A percentile compares a stretch with the other conserved stretches of the same genome.
Conservation (phyloP, 352 stramenopile genomes). For the Globisporangium iwayamae region DNA sequence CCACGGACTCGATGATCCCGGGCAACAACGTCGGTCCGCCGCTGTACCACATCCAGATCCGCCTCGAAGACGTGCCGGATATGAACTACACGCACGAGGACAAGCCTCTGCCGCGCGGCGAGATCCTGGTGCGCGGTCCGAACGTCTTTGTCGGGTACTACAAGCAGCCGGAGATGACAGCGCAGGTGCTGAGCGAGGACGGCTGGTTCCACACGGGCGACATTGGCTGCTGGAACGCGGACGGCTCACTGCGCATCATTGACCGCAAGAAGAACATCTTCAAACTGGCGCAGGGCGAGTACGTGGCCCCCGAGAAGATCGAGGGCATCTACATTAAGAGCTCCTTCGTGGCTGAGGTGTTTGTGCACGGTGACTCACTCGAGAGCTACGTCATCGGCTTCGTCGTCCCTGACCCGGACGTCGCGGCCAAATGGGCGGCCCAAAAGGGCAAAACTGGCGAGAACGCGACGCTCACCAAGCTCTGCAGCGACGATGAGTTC, state of each 20-base stretch:
- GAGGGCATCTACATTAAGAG: conserved; percentile 93
- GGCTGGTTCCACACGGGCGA: conserved; percentile 97
- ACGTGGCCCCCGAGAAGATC: conserved; percentile 96
- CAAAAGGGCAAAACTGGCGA: conserved; percentile 35
- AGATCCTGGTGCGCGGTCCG: conserved; percentile 80
- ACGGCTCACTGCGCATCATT: conserved; percentile 89
- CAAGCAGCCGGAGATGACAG: conserved; percentile 91
- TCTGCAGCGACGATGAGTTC: conserved; percentile 22
- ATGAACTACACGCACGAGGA: conserved; percentile 92
- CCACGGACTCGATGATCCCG: conserved; percentile 25
- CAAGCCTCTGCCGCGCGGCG: conserved; percentile 60
- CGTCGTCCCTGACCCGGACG: conserved; percentile 91
- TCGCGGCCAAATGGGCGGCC: conserved; percentile 72
- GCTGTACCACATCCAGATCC: conserved; percentile 82
- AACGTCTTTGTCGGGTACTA: conserved; percentile 93
- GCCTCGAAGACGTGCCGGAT: conserved; percentile 93
- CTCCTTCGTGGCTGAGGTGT: conserved; percentile 89
- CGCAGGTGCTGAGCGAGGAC: conserved; percentile 87
- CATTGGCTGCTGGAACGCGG: conserved; percentile 92
- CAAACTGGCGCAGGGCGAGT: conserved; percentile 93
- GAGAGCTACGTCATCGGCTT: conserved; percentile 93
- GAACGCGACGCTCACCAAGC: conserved; percentile 21
- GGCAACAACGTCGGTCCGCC: conserved; percentile 91
- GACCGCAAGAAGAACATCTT: conserved; percentile 94
- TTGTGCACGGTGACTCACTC: conserved; percentile 95